Base-by-base conservation (phyloP, 495 filamentous ascomycete species). In the Venustampulla echinocandica region DNA sequence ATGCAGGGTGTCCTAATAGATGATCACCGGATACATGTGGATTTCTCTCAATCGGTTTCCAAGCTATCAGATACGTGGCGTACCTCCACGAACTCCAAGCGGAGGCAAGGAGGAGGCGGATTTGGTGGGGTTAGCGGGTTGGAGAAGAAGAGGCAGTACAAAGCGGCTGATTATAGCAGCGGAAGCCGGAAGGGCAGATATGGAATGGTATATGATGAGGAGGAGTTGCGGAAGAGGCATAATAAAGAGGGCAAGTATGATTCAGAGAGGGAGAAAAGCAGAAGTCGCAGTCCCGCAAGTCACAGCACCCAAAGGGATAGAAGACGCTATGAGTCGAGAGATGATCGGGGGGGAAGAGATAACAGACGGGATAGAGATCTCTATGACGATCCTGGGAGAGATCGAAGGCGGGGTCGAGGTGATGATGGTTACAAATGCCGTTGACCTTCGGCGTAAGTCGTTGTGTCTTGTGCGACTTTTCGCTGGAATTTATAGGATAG, bases 1-100 rank as follows among this genome's bases (percentile, higher is more conserved):
- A 98, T 97, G 92, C 85, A 97, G 61, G 82, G 80, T 4, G 89
- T 96, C 5, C 67, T 98, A 47, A 97, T 97, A 58, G 92, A 98
- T 54, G 92, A 98, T 59, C 89, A 95, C 49, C 84, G 92, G 27
- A 97, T 98, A 46, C 92, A 97, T 62, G 93, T 98, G 40, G 92
- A 98, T 61, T 98, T 98, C 67, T 95, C 89, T 23, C 92, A 98
- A 64, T 95, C 87, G 62, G 92, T 92, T 61, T 90, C 84, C 25
- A 87, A 85, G 61, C 60, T 98, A 18, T 87, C 86, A n/a, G 85
- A 95, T 43, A 80, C 78, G 17, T 98, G 92, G 92, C 76, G 93
- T 42, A 83, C 73, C 46, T 77, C 82, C 27, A 93, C 88, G n/a
- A 92, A 93, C 59, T 71, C 73, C 10, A 96, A 93, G 67, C 75